Percentiles rank a stretch among this genome's conserved stretches.
phyloP scores from a whole-genome alignment of 169 alveolate species.

The Plasmodium falciparum region DNA sequence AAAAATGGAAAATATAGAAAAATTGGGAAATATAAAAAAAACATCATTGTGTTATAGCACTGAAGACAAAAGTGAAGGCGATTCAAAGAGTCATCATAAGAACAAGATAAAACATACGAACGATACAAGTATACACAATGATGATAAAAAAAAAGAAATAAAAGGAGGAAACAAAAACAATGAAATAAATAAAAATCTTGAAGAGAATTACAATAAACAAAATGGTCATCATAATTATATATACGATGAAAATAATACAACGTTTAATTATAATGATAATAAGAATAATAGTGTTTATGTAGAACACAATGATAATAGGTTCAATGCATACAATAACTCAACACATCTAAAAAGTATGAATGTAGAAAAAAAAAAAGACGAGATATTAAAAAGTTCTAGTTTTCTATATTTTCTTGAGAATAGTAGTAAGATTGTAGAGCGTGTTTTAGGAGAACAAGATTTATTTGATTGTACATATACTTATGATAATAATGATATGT shows the following conservation, averaged over 20 bases:
- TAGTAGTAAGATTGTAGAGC: slow-evolving; percentile 47
- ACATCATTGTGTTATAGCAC: background rate
- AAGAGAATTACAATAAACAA: no score
- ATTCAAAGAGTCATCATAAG: background rate
- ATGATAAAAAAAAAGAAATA: background rate
- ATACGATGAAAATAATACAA: no score
- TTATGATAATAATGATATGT: slow-evolving; percentile 30
- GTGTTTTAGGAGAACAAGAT: slow-evolving; percentile 72
- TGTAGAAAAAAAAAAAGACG: background rate
- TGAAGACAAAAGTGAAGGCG: background rate
- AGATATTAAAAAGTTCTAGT: slow-evolving; percentile 12
- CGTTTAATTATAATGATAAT: background rate
- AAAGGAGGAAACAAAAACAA: background rate
- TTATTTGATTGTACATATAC: slow-evolving; percentile 45
- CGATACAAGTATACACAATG: background rate
- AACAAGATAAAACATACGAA: background rate
- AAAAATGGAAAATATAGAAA: background rate
- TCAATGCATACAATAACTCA: background rate
- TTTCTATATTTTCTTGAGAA: slow-evolving; percentile 35
- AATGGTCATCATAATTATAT: background rate
- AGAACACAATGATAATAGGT: background rate
- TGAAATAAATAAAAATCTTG: background rate
- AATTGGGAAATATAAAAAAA: background rate
- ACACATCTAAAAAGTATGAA: background rate
- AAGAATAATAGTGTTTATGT: no score